phyloP scores from a whole-genome alignment of 352 stramenopile species.

The Phytophthora colocasiae region DNA sequence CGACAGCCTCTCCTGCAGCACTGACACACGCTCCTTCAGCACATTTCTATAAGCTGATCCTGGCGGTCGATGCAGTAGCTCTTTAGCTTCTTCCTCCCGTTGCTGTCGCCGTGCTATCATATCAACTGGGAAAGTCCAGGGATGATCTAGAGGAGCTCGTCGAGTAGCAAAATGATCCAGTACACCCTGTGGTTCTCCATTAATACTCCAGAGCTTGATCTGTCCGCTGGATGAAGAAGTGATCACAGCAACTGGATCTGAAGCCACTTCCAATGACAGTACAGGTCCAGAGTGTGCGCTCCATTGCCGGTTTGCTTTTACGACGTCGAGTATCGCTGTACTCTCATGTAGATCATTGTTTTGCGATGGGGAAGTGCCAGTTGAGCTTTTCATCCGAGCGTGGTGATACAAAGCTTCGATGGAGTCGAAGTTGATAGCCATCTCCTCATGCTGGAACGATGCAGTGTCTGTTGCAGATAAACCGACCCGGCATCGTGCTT shows the following conservation, averaged over 20 bases:
- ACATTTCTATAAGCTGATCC: conserved; percentile 24
- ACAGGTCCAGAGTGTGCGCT: conserved; percentile 46
- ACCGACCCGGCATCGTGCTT: conserved; percentile 5
- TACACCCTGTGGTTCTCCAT: conserved; percentile 49
- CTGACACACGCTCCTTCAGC: conserved; percentile 44
- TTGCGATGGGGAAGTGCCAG: background rate
- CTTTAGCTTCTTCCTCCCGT: conserved; percentile 49
- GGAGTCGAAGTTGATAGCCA: conserved; percentile 58
- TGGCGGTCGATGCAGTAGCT: conserved; percentile 43
- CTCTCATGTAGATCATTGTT: background rate
- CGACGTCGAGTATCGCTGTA: conserved; percentile 5
- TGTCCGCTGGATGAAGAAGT: conserved; percentile 60
- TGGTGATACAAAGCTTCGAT: conserved; percentile 59
- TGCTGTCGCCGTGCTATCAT: conserved; percentile 44
- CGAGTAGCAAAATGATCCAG: conserved; percentile 77
- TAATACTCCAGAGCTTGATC: conserved; percentile 66
- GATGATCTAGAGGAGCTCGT: conserved; percentile 47
- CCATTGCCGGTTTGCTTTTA: conserved; percentile 39
- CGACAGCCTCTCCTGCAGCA: conserved; percentile 60
- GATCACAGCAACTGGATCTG: conserved; percentile 51
- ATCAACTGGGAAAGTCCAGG: conserved; percentile 69
- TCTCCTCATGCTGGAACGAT: conserved; percentile 66
- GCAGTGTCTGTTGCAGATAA: conserved; percentile 21
- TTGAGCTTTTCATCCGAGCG: conserved; percentile 23
- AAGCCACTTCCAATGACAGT: conserved; percentile 47